phyloP scores from a whole-genome alignment of 192 early-diverging fungal species.

The Chytriomyces sp. region DNA sequence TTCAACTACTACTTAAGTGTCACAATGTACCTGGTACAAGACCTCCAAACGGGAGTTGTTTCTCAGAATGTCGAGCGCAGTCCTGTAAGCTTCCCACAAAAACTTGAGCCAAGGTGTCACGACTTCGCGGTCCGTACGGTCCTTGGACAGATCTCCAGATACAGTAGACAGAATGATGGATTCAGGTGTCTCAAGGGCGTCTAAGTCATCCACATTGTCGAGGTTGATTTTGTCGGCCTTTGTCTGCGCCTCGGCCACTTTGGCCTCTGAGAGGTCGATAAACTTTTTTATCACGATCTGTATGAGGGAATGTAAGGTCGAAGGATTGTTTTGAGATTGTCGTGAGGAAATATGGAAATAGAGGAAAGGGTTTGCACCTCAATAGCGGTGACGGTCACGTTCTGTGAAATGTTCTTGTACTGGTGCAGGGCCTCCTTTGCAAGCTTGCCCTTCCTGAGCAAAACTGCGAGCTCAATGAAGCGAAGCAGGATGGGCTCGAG shows the following conservation, averaged over 20 bases:
- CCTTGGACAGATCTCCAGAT: conserved; percentile 89
- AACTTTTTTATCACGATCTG: conserved; percentile 83
- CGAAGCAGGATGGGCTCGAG: conserved; percentile 94
- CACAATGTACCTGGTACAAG: conserved; percentile 75
- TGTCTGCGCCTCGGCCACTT: conserved; percentile 85
- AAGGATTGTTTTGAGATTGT: conserved; percentile 80
- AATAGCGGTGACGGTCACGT: conserved; percentile 86
- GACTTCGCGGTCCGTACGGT: conserved; percentile 95
- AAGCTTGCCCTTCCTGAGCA: conserved; percentile 84
- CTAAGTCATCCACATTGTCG: conserved; percentile 89
- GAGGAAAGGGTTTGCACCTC: conserved; percentile 53
- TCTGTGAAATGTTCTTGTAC: conserved; percentile 98
- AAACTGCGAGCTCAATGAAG: conserved; percentile 89
- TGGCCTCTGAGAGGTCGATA: conserved; percentile 82
- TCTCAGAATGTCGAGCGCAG: conserved; percentile 92
- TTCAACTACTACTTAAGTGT: background rate
- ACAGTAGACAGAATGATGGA: conserved; percentile 95
- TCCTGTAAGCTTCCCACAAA: conserved; percentile 99
- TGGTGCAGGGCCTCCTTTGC: conserved; percentile 95
- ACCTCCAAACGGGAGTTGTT: conserved; percentile 95
- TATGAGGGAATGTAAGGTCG: conserved; percentile 63
- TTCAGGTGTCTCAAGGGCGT: conserved; percentile 96
- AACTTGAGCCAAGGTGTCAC: conserved; percentile 99
- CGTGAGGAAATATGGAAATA: conserved; percentile 38
- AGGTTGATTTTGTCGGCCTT: conserved; percentile 88